Base-by-base conservation (phyloP, 2,329 filamentous ascomycete genomes). In the Cyanodermella asteris region DNA sequence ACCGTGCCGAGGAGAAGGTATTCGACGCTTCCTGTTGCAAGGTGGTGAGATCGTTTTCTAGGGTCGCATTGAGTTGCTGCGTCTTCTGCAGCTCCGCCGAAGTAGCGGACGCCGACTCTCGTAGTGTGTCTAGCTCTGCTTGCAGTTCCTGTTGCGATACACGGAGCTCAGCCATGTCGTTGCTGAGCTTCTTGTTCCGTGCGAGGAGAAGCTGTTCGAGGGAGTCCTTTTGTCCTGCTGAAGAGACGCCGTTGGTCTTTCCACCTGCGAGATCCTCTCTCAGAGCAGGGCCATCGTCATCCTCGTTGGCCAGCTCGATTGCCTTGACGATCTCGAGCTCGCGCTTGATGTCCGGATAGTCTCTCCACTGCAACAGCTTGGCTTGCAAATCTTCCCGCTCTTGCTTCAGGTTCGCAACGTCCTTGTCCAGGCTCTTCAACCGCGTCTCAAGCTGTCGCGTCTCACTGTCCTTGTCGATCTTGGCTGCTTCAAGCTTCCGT, bases 321-420 rank as follows among this genome's bases (percentile, higher is more conserved):
- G 62, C 62, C 46, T 91, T 91, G 31, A 97, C 64, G 32, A 94
- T 82, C 40, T 94, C 84, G 3, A 97, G 61, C 48, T 97, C 90
- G 35, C 90, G 77, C 50, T 87, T 93, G 23, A 97, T 68, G 30
- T 94, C 84, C 17, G 94, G 82, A 44, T 97, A 97, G 45, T 97
- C 87, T 36, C 68, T 68, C 69, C 78, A 90, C 44, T 76, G 90
- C 34, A 80, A 70, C 4, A 94, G 64, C 50, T 87, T 91, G 18
- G 60, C 55, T 41, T 73, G 77, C 28, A 94, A 55, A 14, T 61
- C 57, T 31, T 93, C 81, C 34, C 77, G 72, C 44, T 94, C 87
- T 16, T 75, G 67, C 39, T 72, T 72, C 11, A 91, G 52, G 29
- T 74, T 64, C 6, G 62, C 59, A 28, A 73, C 64, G 41, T 90